Conservation (phyloP, 129 eudicot species). For the Artemisia tridentata region DNA sequence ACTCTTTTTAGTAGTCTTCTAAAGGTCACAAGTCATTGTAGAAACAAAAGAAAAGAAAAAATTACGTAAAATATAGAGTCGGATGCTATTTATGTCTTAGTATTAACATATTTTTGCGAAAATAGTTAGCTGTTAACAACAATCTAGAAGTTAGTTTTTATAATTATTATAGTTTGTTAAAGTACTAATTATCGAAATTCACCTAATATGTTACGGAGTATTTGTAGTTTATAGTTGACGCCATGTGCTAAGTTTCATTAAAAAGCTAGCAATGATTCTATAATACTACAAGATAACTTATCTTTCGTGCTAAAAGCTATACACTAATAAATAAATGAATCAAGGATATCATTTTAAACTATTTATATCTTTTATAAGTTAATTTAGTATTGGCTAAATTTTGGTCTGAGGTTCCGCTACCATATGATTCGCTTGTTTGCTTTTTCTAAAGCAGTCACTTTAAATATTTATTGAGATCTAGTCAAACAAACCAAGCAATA, state of each 20-base stretch:
- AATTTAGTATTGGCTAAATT: constrained; percentile 11
- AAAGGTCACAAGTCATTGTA: no score
- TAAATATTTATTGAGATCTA: constrained; percentile 12
- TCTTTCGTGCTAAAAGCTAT: constrained; percentile 22
- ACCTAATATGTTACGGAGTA: background rate
- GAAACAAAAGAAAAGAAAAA: no score
- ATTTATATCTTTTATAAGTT: background rate
- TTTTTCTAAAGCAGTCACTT: constrained; percentile 27
- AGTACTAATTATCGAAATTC: constrained; percentile 7
- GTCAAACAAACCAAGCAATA: background rate
- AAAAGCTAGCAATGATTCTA: constrained; percentile 10
- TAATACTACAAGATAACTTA: constrained; percentile 25
- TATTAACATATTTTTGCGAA: no score
- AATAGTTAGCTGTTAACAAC: background rate
- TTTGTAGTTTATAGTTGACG: constrained; percentile 9
- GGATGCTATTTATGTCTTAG: no score
- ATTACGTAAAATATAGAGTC: no score
- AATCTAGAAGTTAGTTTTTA: no score
- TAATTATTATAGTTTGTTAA: constrained; percentile 9
- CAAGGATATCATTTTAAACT: constrained; percentile 12
- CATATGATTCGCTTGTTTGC: constrained; percentile 25
- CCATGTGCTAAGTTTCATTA: constrained; percentile 23
- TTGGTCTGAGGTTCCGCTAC: constrained; percentile 18
- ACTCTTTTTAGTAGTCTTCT: no score
- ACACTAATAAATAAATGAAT: constrained; percentile 12